Evolutionary conservation across 192 early-diverging fungal genomes (phyloP), one percentile per base, ranked within the genome.

Genomic region (Linnemannia elongata): DNA sequence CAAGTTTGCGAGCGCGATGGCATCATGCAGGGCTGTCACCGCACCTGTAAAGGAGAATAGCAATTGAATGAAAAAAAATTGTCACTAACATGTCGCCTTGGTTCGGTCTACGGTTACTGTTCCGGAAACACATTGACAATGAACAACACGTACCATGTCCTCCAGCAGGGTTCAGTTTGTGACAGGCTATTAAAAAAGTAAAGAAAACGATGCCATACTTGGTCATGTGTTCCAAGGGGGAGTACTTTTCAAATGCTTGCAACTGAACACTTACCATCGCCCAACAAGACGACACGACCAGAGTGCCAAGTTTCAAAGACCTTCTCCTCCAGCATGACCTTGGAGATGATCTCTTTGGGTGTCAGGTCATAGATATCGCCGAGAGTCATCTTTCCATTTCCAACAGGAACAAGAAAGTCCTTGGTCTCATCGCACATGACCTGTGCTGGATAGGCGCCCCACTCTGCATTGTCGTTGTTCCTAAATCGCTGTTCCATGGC

Each of bases 311-410:
- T 78, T 18, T 38, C 45, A 13, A 78, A 78, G 18, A 78, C 33
- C 35, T 71, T 78, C 12, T 70, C 77, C 49, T 78, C 77, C 77
- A 78, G 27, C 57, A 47, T 68, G 1, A 77, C 75, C 24, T 77
- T 63, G 3, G 38, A 42, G 41, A 77, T 68, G 9, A 77, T 18
- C 7, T 76, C 75, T n/a, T 45, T 60, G 3, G 33, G 10, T 0
- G 69, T 72, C 22, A 38, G 38, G 18, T 79, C 52, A 10, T 57
- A 69, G 6, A 79, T 52, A 6, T 79, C 70, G 7, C 69, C 78
- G 1, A 79, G n/a, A 0, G 70, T 79, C 15, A 2, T 24, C 6
- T 36, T 42, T 6, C 47, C 44, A 10, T 63, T 10, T 9, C 12
- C 27, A 30, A 9, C 9, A 57, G 78, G 76, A 17, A 78, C 4